These are phyloP conservation scores for Pneumocystis canis DNA, from an alignment of 1,139 yeast genomes.

Conservation along the genomic window DNA sequence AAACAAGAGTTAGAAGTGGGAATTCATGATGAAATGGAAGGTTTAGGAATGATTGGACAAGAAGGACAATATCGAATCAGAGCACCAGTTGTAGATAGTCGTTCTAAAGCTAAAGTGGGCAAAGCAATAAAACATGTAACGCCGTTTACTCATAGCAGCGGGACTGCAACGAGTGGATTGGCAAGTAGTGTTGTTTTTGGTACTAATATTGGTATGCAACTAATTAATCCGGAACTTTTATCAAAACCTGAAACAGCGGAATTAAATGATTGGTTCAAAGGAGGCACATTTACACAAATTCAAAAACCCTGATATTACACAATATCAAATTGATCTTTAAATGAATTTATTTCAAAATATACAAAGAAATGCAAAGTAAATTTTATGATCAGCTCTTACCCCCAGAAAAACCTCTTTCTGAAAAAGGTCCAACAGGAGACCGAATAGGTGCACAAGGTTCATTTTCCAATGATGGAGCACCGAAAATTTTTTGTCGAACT, in stretches of 20 bases:
- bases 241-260: constrained; percentile 11
- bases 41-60: constrained; percentile 56
- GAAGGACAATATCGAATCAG: constrained; percentile 23
- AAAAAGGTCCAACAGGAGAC: neutral
- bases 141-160: neutral
- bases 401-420: neutral
- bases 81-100: constrained; percentile 26
- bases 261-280: constrained; percentile 22
- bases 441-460: neutral
- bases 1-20: constrained; percentile 52
- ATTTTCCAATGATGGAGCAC: neutral
- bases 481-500: neutral
- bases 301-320: constrained; percentile 10
- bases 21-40: constrained; percentile 46
- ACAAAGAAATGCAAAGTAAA: neutral
- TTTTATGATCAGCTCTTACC: neutral
- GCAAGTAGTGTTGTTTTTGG: constrained; percentile 1
- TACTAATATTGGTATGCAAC: constrained; percentile 19
- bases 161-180: neutral
- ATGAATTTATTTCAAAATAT: neutral
- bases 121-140: constrained; percentile 13
- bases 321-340: constrained; percentile 14
- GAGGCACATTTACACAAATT: constrained; percentile 22
- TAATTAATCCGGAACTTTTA: constrained; percentile 19
- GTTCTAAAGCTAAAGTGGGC: constrained; percentile 24